Conservation (phyloP, 345 rosid genomes). For the Linum tenue region DNA sequence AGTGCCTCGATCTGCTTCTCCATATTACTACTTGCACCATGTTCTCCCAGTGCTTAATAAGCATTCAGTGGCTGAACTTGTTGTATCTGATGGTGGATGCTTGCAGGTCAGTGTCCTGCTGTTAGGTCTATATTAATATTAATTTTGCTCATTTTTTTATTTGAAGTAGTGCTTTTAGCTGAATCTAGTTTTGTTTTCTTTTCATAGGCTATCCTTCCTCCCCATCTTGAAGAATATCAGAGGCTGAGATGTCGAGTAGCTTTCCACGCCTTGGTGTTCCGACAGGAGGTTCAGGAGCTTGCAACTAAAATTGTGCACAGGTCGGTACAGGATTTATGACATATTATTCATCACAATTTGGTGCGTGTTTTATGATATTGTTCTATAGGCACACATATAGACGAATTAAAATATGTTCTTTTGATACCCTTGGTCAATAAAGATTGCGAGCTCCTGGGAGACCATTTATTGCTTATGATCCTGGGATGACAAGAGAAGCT, state of each 20-base stretch:
- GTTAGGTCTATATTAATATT: background rate
- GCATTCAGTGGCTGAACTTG: slow-evolving; percentile 87
- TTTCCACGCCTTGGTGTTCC: slow-evolving; percentile 71
- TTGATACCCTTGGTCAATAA: slow-evolving; percentile 11
- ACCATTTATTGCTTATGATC: slow-evolving; percentile 92
- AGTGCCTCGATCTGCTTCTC: slow-evolving; percentile 69
- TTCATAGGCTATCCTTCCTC: slow-evolving; percentile 72
- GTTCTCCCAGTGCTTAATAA: slow-evolving; percentile 80
- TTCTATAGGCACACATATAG: too few relatives aligned
- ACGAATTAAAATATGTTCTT: background rate
- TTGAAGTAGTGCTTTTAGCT: background rate
- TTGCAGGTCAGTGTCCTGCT: slow-evolving; percentile 44
- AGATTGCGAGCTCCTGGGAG: slow-evolving; percentile 77
- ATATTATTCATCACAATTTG: background rate
- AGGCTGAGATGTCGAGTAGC: slow-evolving; percentile 90
- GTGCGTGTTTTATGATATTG: background rate
- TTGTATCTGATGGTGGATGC: slow-evolving; percentile 85
- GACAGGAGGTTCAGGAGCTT: slow-evolving; percentile 84
- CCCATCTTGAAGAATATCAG: slow-evolving; percentile 77
- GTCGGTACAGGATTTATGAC: slow-evolving; percentile 20
- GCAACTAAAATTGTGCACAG: slow-evolving; percentile 70
- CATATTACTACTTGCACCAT: slow-evolving; percentile 70
- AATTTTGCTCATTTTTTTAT: background rate
- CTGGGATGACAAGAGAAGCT: slow-evolving; percentile 94
- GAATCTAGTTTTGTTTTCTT: slow-evolving; percentile 13